These are phyloP conservation scores for Lavandula angustifolia DNA, from an alignment of 257 asterid genomes.

Conservation along the genomic window DNA sequence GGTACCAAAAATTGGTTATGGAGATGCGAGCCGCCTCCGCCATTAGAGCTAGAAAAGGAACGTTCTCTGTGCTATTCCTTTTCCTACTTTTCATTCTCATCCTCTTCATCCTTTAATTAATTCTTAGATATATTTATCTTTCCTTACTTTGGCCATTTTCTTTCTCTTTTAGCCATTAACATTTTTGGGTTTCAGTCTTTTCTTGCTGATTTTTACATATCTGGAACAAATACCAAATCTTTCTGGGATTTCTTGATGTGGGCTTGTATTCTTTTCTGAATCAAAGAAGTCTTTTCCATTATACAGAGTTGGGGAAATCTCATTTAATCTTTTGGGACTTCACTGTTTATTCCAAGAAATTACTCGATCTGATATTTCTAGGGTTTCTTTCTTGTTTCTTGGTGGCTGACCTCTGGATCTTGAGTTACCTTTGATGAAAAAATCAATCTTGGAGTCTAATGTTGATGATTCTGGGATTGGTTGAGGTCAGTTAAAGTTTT, in stretches of 20 bases:
- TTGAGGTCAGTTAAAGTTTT: conserved; percentile 45
- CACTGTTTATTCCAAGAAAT: conserved; percentile 39
- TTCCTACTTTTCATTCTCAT: conserved; percentile 78
- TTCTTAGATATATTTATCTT: neutral
- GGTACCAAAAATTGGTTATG: conserved; percentile 46
- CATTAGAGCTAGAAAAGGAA: conserved; percentile 48
- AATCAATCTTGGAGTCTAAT: conserved; percentile 45
- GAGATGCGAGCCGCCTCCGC: conserved; percentile 68
- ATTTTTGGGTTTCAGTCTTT: conserved; percentile 27
- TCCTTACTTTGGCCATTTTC: conserved; percentile 17
- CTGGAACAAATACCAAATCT: conserved; percentile 37
- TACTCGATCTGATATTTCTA: conserved; percentile 33
- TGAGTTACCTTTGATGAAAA: conserved; percentile 49
- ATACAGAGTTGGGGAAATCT: conserved; percentile 29
- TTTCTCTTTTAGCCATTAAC: conserved; percentile 29
- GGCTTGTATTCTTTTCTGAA: conserved; percentile 35
- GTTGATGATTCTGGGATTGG: conserved; percentile 75
- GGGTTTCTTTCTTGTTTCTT: neutral
- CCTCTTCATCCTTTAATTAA: conserved; percentile 69
- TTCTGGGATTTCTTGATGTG: conserved; percentile 47
- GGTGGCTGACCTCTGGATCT: conserved; percentile 56
- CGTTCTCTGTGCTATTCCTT: conserved; percentile 63
- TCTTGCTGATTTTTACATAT: conserved; percentile 16
- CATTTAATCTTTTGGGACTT: conserved; percentile 21
- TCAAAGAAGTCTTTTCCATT: conserved; percentile 32